These are phyloP conservation scores for Hemisphaericaspora lyxosophila DNA, from an alignment of 1,139 yeast genomes.

Conservation along the genomic window DNA sequence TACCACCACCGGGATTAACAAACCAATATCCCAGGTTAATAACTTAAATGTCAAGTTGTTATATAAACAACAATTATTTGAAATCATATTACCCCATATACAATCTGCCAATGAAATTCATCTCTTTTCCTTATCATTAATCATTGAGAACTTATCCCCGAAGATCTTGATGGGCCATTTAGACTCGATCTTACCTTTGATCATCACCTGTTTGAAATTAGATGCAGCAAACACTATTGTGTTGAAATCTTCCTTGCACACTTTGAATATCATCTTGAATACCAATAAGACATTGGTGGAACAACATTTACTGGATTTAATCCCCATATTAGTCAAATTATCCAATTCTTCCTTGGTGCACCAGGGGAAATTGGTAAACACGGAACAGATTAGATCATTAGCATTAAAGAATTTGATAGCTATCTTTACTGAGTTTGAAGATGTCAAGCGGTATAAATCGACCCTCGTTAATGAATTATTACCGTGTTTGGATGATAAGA, in stretches of 20 bases:
- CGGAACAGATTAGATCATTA: conserved; percentile 48
- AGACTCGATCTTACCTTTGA: conserved; percentile 62
- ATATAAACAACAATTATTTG: conserved; percentile 78
- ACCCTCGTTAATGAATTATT: conserved; percentile 50
- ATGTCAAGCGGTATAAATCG: conserved; percentile 24
- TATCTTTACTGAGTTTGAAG: conserved; percentile 10
- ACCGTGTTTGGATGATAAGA: conserved; percentile 67
- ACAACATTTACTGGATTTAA: conserved; percentile 53
- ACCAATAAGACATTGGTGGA: conserved; percentile 51
- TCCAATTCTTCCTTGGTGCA: conserved; percentile 23
- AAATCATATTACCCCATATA: conserved; percentile 52
- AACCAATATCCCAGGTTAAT: conserved; percentile 46
- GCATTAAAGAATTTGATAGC: conserved; percentile 13
- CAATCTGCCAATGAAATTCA: conserved; percentile 44
- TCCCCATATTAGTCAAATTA: conserved; percentile 54
- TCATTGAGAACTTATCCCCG: conserved; percentile 55
- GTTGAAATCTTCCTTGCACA: conserved; percentile 61
- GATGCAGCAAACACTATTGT: conserved; percentile 28
- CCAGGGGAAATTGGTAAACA: conserved; percentile 22
- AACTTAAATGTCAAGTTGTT: conserved; percentile 62
- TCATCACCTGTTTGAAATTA: conserved; percentile 62
- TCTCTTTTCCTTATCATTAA: conserved; percentile 63
- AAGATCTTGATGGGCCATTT: conserved; percentile 39
- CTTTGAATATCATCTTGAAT: conserved; percentile 51
- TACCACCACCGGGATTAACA: no score